Percentiles rank a stretch among this genome's conserved stretches.
Conservation (phyloP, 2,329 filamentous ascomycete genomes). For the Paraconiothyrium sp. region DNA sequence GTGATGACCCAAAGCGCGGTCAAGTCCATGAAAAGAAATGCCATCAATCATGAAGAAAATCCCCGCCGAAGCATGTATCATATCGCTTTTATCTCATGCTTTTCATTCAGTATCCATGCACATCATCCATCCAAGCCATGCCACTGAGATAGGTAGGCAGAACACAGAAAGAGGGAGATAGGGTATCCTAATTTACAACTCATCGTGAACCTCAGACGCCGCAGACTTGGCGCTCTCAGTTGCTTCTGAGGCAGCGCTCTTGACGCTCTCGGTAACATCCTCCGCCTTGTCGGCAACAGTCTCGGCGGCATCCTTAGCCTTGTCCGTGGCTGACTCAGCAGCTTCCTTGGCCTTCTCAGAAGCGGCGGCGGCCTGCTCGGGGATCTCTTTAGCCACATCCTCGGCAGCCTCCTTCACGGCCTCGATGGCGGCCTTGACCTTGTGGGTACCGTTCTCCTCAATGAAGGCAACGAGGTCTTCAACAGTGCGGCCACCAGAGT, state of each 20-base stretch:
- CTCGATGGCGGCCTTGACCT: slow-evolving; percentile 72
- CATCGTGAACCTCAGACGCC: slow-evolving; percentile 67
- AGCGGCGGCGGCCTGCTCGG: slow-evolving; percentile 51
- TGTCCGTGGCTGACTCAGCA: slow-evolving; percentile 29
- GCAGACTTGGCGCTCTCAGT: slow-evolving; percentile 50
- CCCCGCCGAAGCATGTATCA: slow-evolving; percentile 16
- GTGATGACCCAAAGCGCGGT: slow-evolving; percentile 5
- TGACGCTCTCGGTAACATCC: slow-evolving; percentile 49
- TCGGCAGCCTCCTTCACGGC: slow-evolving; percentile 57
- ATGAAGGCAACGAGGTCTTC: slow-evolving; percentile 94
- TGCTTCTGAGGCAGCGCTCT: slow-evolving; percentile 53
- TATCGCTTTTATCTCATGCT: slow-evolving; percentile 18
- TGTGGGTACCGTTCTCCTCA: slow-evolving; percentile 93
- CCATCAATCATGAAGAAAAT: not conserved
- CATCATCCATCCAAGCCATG: slow-evolving; percentile 12
- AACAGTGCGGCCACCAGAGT: slow-evolving; percentile 85
- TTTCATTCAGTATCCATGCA: slow-evolving; percentile 13
- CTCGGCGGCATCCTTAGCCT: slow-evolving; percentile 46
- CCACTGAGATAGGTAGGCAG: not conserved
- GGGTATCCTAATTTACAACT: slow-evolving; percentile 69
- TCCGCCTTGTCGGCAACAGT: slow-evolving; percentile 26
- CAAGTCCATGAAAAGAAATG: slow-evolving; percentile 10
- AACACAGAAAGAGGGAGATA: slow-evolving; percentile 15
- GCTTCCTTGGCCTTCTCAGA: slow-evolving; percentile 48
- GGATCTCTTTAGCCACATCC: slow-evolving; percentile 47